Evolutionary conservation across 805 yeast species (phyloP), one percentile per base, ranked within the genome.

Genomic region (Candida methanosorbosa): DNA sequence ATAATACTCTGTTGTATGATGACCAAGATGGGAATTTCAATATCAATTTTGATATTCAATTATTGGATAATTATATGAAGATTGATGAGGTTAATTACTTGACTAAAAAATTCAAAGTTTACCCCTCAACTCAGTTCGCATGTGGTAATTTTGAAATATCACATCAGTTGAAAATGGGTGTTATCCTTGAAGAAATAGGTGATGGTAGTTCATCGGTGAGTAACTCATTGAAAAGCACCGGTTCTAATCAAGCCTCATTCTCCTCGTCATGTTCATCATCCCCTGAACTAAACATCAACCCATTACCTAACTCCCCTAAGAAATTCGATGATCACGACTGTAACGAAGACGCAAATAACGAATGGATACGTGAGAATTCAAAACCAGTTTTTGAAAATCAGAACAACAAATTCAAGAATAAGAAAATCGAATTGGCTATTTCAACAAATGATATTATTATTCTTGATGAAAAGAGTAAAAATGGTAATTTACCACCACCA

Each of bases 361-460:
- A n/a, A n/a, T 44, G 50, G 48, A 40, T 48, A 13, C 34, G 30
- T 16, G 31, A 41, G 19, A 44, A 40, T 15, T 48, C 57, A 2
- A 44, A 41, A 34, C 15, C 37, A 9, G 28, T 54, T 4, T 15
- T 34, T 3, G 60, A 54, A 35, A 14, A 20, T 2, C n/a, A n/a
- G n/a, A n/a, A n/a, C n/a, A 17, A 20, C 2, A 27, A 27, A 3
- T 30, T 5, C 2, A 23, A 23, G 6, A 38, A 38, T 29, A 35
- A 34, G 17, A 45, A 39, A 31, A 46, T 54, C 13, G 57, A 53
- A 33, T 41, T 54, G 17, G 37, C 46, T 13, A 30, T 54, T 32
- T 39, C 46, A 4, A 39, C 45, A 2, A 35, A 42, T 11, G n/a
- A n/a, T n/a, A 36, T 54, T 7, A 41, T 34, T 2, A 21, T 54